phyloP scores from a whole-genome alignment of 2,329 filamentous ascomycete species.

The Colletotrichum tofieldiae region DNA sequence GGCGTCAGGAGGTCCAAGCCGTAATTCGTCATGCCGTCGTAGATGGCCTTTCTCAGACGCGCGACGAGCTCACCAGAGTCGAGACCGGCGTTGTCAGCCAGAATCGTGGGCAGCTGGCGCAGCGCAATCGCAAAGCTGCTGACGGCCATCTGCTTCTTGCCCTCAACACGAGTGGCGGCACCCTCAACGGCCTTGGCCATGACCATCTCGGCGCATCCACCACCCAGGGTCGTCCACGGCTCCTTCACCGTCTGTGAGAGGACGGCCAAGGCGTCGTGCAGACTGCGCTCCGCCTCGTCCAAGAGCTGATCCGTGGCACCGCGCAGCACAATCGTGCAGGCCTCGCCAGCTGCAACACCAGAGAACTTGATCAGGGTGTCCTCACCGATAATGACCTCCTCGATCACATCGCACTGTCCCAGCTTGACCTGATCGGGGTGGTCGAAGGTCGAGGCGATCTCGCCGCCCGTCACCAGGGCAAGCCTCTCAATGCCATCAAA shows the following conservation, averaged over 20 bases:
- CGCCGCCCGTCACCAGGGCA: slow-evolving; percentile 94
- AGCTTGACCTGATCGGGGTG: slow-evolving; percentile 98
- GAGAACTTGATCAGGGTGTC: slow-evolving; percentile 98
- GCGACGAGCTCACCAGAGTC: slow-evolving; percentile 96
- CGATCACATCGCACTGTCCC: slow-evolving; percentile 93
- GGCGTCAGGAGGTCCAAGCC: slow-evolving; percentile 91
- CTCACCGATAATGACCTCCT: slow-evolving; percentile 98
- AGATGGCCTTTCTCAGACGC: slow-evolving; percentile 92
- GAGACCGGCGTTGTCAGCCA: slow-evolving; percentile 97
- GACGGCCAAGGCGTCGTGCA: slow-evolving; percentile 96
- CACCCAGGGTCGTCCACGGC: slow-evolving; percentile 93
- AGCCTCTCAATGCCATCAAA: slow-evolving; percentile 98
- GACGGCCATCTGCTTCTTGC: slow-evolving; percentile 96
- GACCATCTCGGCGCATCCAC: slow-evolving; percentile 97
- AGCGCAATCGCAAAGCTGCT: slow-evolving; percentile 91
- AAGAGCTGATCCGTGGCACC: slow-evolving; percentile 97
- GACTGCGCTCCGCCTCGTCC: slow-evolving; percentile 94
- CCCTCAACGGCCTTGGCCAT: slow-evolving; percentile 99
- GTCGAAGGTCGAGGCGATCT: slow-evolving; percentile 98
- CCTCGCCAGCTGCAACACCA: slow-evolving; percentile 91
- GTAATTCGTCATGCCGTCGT: slow-evolving; percentile 93
- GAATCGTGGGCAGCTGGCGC: slow-evolving; percentile 93
- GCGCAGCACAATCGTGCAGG: slow-evolving; percentile 96
- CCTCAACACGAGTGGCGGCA: slow-evolving; percentile 92
- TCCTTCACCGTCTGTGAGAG: slow-evolving; percentile 97